A percentile compares a stretch with the other conserved stretches of the same genome.
Conservation (phyloP, 140 eudicot genomes). For the Erigeron philadelphicus region DNA sequence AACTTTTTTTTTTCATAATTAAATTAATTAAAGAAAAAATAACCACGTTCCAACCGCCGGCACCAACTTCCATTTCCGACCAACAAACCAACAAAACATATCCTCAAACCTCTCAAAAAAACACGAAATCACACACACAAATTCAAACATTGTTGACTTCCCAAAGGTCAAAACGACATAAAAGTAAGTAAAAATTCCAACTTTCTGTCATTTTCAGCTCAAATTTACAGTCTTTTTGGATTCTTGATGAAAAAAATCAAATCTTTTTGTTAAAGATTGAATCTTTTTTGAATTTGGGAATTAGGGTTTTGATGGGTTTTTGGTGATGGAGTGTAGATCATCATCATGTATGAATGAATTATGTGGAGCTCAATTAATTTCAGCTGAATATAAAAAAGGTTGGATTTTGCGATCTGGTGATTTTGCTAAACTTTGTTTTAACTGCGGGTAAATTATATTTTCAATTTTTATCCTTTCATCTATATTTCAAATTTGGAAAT, state of each 20-base stretch:
- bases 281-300: constrained; percentile 1
- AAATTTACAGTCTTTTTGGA: too few relatives aligned
- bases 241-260: too few relatives aligned
- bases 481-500: neutral
- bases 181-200: neutral
- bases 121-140: neutral
- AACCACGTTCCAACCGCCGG: constrained; percentile 4
- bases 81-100: neutral
- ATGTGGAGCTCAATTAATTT: constrained; percentile 48
- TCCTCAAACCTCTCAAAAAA: neutral
- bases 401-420: constrained; percentile 90
- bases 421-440: constrained; percentile 60
- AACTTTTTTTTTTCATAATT: neutral
- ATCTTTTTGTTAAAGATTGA: too few relatives aligned
- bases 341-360: constrained; percentile 58
- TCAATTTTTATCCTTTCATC: constrained; percentile 24
- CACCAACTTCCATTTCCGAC: constrained; percentile 35
- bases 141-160: neutral
- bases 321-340: constrained; percentile 34
- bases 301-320: constrained; percentile 26
- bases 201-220: neutral
- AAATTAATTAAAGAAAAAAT: neutral
- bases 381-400: constrained; percentile 47
- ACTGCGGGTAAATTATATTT: constrained; percentile 62
- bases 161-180: too few relatives aligned